These are phyloP conservation scores for Moesziomyces antarcticus DNA, from an alignment of 1,284 basidiomycete species.

Conservation along the genomic window DNA sequence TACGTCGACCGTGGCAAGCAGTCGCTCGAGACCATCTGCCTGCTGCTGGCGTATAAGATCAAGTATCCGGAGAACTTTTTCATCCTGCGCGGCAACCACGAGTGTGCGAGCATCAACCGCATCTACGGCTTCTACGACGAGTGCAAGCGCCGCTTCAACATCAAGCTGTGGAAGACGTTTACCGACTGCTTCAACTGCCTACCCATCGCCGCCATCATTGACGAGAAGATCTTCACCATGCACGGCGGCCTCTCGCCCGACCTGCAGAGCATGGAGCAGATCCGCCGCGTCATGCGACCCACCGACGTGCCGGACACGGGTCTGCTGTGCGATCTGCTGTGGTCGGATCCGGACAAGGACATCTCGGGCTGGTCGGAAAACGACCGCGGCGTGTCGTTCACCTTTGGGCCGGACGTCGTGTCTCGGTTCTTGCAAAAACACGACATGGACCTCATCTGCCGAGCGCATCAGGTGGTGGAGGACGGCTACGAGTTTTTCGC, in stretches of 20 bases:
- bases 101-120: slow-evolving; percentile 92
- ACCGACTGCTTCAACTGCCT: slow-evolving; percentile 97
- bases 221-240: slow-evolving; percentile 93
- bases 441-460: slow-evolving; percentile 98
- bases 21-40: slow-evolving; percentile 89
- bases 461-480: slow-evolving; percentile 98
- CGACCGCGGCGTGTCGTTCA: slow-evolving; percentile 96
- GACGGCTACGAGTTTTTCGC: slow-evolving; percentile 99
- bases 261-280: slow-evolving; percentile 99
- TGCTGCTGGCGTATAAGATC: slow-evolving; percentile 91
- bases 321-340: slow-evolving; percentile 94
- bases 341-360: slow-evolving; percentile 99
- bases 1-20: slow-evolving; percentile 96
- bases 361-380: slow-evolving; percentile 99
- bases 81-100: slow-evolving; percentile 92
- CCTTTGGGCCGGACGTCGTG: slow-evolving; percentile 98
- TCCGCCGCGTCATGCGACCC: slow-evolving; percentile 97
- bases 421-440: slow-evolving; percentile 96
- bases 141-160: slow-evolving; percentile 97
- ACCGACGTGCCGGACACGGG: slow-evolving; percentile 99
- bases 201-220: slow-evolving; percentile 94
- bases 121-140: slow-evolving; percentile 98
- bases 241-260: slow-evolving; percentile 93
- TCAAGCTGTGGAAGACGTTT: slow-evolving; percentile 98
- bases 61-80: slow-evolving; percentile 99